Percentiles rank a stretch among this genome's conserved stretches.
Conservation (phyloP, 1,284 basidiomycete genomes). For the Leccinum glutinopallens region DNA sequence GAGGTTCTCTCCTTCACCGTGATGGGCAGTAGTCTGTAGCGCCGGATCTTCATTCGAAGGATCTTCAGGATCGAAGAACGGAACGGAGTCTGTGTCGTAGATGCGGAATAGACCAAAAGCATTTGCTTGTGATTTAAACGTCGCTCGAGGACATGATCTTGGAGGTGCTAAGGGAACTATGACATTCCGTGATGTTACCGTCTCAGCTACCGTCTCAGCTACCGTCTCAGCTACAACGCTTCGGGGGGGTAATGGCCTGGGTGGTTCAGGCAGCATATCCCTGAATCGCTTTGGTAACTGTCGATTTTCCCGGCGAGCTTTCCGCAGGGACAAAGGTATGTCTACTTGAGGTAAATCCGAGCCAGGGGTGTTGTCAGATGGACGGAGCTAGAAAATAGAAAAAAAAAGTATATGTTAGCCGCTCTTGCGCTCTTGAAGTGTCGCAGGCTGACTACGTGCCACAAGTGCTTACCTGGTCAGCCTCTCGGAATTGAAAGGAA, state of each 20-base stretch:
- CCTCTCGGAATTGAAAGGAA: too few species aligned
- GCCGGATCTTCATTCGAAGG: neutral
- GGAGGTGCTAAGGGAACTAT: neutral
- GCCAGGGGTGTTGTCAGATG: neutral
- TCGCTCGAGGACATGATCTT: neutral
- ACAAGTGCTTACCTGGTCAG: too few species aligned
- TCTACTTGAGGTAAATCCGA: neutral
- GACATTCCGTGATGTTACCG: neutral
- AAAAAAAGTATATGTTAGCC: too few species aligned
- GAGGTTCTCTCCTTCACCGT: neutral
- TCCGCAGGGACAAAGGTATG: neutral
- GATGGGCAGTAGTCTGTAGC: neutral
- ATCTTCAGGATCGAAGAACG: neutral
- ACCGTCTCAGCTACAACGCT: neutral
- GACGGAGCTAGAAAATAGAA: neutral
- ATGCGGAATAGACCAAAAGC: neutral
- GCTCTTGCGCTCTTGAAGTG: too few species aligned
- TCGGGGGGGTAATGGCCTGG: neutral
- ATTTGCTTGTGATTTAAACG: neutral
- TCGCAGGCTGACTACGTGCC: too few species aligned
- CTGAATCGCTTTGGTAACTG: neutral
- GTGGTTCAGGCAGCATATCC: neutral
- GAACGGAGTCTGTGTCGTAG: neutral
- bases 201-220: neutral
- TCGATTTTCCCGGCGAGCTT: neutral